Percentiles rank a stretch among this genome's conserved stretches.
phyloP scores from a whole-genome alignment of 2,329 filamentous ascomycete species.

The Phyllosticta citrichinensis region DNA sequence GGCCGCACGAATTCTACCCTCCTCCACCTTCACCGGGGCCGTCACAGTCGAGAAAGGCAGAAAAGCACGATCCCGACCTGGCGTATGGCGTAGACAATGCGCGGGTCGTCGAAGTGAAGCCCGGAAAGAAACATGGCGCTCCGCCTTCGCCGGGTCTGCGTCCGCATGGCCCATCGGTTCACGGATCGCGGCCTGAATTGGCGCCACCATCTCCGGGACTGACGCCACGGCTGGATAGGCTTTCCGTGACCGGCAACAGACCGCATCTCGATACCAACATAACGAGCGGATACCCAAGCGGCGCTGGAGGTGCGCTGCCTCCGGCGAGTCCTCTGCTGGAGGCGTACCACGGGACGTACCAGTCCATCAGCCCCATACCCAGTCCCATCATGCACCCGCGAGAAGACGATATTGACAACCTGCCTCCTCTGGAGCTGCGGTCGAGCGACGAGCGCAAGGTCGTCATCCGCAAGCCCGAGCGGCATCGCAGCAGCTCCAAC shows the following conservation, averaged over 20 bases:
- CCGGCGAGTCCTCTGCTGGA: slow-evolving; percentile 81
- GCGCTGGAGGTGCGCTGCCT: slow-evolving; percentile 34
- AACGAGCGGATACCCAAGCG: slow-evolving; percentile 20
- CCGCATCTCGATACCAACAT: slow-evolving; percentile 30
- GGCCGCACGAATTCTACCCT: slow-evolving; percentile 12
- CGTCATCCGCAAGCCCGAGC: background rate
- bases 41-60: slow-evolving; percentile 14
- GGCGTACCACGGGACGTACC: slow-evolving; percentile 87
- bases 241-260: slow-evolving; percentile 38
- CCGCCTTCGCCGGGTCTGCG: slow-evolving; percentile 24
- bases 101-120: slow-evolving; percentile 34
- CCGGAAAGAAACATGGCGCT: slow-evolving; percentile 21
- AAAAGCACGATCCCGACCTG: slow-evolving; percentile 17
- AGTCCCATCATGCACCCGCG: slow-evolving; percentile 58
- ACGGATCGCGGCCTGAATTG: slow-evolving; percentile 10
- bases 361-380: slow-evolving; percentile 90
- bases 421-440: slow-evolving; percentile 24
- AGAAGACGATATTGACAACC: slow-evolving; percentile 41
- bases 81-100: slow-evolving; percentile 14
- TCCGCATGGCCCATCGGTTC: slow-evolving; percentile 24
- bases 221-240: slow-evolving; percentile 33
- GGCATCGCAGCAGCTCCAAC: slow-evolving; percentile 15
- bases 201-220: slow-evolving; percentile 21
- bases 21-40: slow-evolving; percentile 12
- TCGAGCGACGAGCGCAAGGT: slow-evolving; percentile 15